These are phyloP conservation scores for Aspergillus hancockii DNA, from an alignment of 495 filamentous ascomycete genomes.

Conservation along the genomic window DNA sequence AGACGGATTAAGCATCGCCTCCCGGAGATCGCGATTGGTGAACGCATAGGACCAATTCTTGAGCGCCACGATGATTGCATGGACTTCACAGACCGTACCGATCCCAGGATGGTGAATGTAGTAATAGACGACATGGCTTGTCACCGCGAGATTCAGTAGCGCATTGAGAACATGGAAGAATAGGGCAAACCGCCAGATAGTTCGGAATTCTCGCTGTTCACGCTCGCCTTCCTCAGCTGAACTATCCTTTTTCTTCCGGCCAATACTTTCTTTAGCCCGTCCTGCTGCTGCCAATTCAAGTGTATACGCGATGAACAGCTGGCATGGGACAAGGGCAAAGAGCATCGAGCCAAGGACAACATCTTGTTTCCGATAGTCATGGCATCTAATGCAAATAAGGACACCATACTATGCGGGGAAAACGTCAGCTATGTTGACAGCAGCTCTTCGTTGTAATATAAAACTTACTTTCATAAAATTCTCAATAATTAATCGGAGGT, in stretches of 20 bases:
- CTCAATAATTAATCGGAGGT: slow-evolving; percentile 90
- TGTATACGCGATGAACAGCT: slow-evolving; percentile 84
- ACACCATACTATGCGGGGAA: slow-evolving; percentile 72
- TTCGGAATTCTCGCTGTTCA: slow-evolving; percentile 55
- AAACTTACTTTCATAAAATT: slow-evolving; percentile 85
- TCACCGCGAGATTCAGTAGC: slow-evolving; percentile 73
- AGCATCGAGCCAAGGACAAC: slow-evolving; percentile 71
- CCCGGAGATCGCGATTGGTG: slow-evolving; percentile 92
- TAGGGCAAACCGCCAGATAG: slow-evolving; percentile 77
- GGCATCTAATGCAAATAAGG: slow-evolving; percentile 86
- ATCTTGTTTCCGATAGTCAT: slow-evolving; percentile 82
- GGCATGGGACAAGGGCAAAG: slow-evolving; percentile 83
- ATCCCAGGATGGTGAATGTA: slow-evolving; percentile 90
- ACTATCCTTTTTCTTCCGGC: slow-evolving; percentile 57
- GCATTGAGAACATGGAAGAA: slow-evolving; percentile 79
- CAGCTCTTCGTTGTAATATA: background rate
- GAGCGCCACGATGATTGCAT: slow-evolving; percentile 93
- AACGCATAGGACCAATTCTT: slow-evolving; percentile 95
- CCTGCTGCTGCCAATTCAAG: slow-evolving; percentile 80
- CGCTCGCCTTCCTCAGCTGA: slow-evolving; percentile 55
- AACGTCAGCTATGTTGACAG: slow-evolving; percentile 16
- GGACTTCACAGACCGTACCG: slow-evolving; percentile 84
- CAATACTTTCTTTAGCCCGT: slow-evolving; percentile 68
- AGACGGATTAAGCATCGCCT: slow-evolving; percentile 74
- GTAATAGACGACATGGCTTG: slow-evolving; percentile 85